Evolutionary conservation across 257 asterid genomes (phyloP).

Genomic region (Plantago elongata): DNA sequence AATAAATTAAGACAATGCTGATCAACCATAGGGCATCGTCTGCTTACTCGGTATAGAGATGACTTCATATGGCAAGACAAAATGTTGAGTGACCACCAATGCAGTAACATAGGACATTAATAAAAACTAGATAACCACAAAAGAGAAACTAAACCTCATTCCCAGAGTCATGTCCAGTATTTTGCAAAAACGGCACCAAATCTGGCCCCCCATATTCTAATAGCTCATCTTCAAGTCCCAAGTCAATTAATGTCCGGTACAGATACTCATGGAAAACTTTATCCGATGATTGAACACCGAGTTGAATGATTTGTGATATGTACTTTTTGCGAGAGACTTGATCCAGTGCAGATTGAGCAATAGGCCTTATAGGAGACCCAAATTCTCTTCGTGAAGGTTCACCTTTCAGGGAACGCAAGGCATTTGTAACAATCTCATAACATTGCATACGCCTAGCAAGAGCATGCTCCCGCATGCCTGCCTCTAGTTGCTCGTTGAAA

Average conservation of each 20-base stretch:
- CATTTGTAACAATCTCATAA: slow-evolving; percentile 71
- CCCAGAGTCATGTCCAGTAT: slow-evolving; percentile 66
- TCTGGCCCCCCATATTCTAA: slow-evolving; percentile 95
- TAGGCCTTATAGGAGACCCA: slow-evolving; percentile 84
- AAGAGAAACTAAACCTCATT: slow-evolving; percentile 51
- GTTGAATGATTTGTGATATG: slow-evolving; percentile 85
- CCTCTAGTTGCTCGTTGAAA: slow-evolving; percentile 77
- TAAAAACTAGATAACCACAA: slow-evolving; percentile 13
- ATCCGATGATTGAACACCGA: slow-evolving; percentile 92
- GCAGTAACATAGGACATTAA: slow-evolving; percentile 2
- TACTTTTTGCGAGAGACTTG: slow-evolving; percentile 69
- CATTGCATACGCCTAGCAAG: slow-evolving; percentile 83
- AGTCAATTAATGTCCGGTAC: slow-evolving; percentile 69
- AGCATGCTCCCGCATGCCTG: slow-evolving; percentile 67
- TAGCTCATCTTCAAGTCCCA: slow-evolving; percentile 89
- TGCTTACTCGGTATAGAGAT: slow-evolving; percentile 4
- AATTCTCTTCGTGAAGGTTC: slow-evolving; percentile 58
- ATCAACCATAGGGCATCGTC: slow-evolving; percentile 7
- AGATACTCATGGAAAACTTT: slow-evolving; percentile 77
- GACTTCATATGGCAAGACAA: neutral
- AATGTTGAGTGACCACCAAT: slow-evolving; percentile 14
- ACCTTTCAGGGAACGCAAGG: slow-evolving; percentile 70
- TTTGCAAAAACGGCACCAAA: slow-evolving; percentile 89
- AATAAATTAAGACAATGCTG: slow-evolving; percentile 10
- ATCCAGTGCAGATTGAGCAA: slow-evolving; percentile 68